Percentiles rank a stretch among this genome's conserved stretches.
These are phyloP conservation scores for Rostrohypoxylon terebratum DNA, from an alignment of 495 filamentous ascomycete species.

Conservation along the genomic window DNA sequence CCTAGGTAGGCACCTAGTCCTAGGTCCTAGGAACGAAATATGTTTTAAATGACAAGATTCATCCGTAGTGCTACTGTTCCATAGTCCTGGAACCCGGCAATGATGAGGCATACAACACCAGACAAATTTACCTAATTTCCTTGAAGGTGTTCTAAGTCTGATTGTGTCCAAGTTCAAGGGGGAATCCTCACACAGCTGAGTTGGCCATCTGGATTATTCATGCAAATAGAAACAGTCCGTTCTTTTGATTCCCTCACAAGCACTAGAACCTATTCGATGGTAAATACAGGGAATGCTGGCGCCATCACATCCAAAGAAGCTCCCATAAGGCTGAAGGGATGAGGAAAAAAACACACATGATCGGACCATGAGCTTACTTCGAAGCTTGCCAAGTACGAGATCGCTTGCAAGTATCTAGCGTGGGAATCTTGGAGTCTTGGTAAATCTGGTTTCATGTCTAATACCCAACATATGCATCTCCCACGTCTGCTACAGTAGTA, in stretches of 20 bases:
- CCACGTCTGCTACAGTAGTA: not conserved
- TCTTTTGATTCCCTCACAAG: not conserved
- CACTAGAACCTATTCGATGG: not conserved
- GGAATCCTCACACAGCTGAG: not conserved
- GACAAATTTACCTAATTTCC: not conserved
- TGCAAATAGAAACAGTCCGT: not conserved
- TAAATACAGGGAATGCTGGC: slow-evolving; percentile 18
- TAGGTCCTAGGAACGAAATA: not conserved
- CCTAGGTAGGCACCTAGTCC: too few species aligned
- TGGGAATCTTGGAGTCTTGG: not conserved
- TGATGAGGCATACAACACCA: not conserved
- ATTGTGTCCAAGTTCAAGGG: not conserved
- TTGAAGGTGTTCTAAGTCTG: not conserved
- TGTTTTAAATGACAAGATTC: not conserved
- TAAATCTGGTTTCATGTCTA: not conserved
- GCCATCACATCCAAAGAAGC: slow-evolving; percentile 9
- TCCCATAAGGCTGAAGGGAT: slow-evolving; percentile 26
- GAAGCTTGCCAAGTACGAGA: not conserved
- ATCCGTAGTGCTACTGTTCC: not conserved
- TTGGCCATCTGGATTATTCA: not conserved
- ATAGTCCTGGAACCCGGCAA: not conserved
- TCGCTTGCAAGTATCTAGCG: not conserved
- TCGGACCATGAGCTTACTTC: not conserved
- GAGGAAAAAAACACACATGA: not conserved
- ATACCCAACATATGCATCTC: not conserved